A percentile compares a stretch with the other conserved stretches of the same genome.
Conservation (phyloP, 1,284 basidiomycete species). For the Meira miltonrushii region DNA sequence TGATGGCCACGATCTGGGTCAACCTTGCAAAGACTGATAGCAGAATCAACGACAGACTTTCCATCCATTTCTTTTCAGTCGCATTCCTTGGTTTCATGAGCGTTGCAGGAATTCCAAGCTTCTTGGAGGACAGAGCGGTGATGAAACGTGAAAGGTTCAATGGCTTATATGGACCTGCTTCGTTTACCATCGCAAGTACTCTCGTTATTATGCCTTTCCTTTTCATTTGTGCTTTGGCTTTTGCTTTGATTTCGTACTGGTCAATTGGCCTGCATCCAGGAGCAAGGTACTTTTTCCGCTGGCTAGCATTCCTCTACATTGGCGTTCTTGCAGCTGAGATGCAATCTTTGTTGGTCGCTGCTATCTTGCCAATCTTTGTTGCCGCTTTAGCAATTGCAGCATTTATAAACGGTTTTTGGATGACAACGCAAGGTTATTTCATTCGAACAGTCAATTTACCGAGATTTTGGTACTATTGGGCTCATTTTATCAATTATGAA, state of each 20-base stretch:
- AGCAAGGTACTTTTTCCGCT: conserved; percentile 58
- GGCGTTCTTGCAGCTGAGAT: conserved; percentile 62
- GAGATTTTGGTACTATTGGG: conserved; percentile 61
- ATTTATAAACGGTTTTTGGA: conserved; percentile 65
- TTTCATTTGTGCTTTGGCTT: conserved; percentile 46
- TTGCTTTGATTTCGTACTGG: conserved; percentile 51
- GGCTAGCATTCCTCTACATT: conserved; percentile 60
- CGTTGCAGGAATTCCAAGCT: conserved; percentile 54
- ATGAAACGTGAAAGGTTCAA: conserved; percentile 53
- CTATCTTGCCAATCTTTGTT: conserved; percentile 61
- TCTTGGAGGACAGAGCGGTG: conserved; percentile 54
- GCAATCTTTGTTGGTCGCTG: conserved; percentile 59
- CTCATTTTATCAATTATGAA: conserved; percentile 55
- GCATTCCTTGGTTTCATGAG: conserved; percentile 62
- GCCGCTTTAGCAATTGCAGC: conserved; percentile 61
- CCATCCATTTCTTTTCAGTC: conserved; percentile 52
- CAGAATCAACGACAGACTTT: conserved; percentile 52
- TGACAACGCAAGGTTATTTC: conserved; percentile 54
- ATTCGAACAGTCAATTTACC: conserved; percentile 59
- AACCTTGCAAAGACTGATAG: conserved; percentile 54
- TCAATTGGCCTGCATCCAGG: conserved; percentile 58
- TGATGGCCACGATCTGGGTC: conserved; percentile 62
- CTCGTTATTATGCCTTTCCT: conserved; percentile 53
- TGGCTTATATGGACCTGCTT: conserved; percentile 47
- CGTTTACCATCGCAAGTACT: conserved; percentile 43